Evolutionary conservation across 2,329 filamentous ascomycete species (phyloP).

Genomic region (Beauveria rudraprayagi): DNA sequence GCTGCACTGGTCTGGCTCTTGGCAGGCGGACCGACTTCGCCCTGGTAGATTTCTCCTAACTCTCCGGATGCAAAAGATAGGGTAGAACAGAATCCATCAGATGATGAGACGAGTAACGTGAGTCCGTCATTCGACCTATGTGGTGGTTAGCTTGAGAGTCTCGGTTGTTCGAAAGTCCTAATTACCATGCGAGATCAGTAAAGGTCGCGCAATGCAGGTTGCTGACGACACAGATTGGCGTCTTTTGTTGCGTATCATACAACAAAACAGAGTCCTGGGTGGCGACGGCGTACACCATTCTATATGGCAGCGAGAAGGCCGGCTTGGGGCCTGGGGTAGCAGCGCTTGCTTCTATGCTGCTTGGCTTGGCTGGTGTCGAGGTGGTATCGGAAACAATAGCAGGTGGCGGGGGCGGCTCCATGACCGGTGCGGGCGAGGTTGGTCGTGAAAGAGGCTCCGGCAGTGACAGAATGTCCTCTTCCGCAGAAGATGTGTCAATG

Average conservation of each 20-base stretch:
- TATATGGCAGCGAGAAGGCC: constrained; percentile 80
- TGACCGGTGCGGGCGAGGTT: constrained; percentile 50
- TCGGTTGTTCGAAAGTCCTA: constrained; percentile 8
- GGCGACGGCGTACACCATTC: constrained; percentile 92
- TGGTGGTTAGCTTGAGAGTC: constrained; percentile 21
- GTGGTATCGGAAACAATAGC: constrained; percentile 41
- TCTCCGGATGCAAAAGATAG: constrained; percentile 79
- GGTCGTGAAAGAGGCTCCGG: constrained; percentile 72
- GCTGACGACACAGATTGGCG: constrained; percentile 87
- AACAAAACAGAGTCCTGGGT: constrained; percentile 92
- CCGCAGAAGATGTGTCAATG: constrained; percentile 83
- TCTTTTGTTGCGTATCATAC: constrained; percentile 95
- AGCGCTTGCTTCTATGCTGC: constrained; percentile 32
- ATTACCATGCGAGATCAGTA: constrained; percentile 90
- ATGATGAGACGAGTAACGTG: constrained; percentile 84
- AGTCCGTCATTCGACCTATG: constrained; percentile 42
- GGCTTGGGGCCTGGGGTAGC: constrained; percentile 54
- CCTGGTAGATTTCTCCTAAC: constrained; percentile 72
- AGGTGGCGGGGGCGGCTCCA: constrained; percentile 73
- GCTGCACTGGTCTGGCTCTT: constrained; percentile 30
- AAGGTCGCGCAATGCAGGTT: constrained; percentile 97
- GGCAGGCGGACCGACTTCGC: constrained; percentile 47
- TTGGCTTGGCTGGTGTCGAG: constrained; percentile 45
- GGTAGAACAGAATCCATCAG: constrained; percentile 93
- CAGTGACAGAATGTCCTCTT: constrained; percentile 74